phyloP scores from a whole-genome alignment of 768 basidiomycete genomes.

The Gyrodon lividus region DNA sequence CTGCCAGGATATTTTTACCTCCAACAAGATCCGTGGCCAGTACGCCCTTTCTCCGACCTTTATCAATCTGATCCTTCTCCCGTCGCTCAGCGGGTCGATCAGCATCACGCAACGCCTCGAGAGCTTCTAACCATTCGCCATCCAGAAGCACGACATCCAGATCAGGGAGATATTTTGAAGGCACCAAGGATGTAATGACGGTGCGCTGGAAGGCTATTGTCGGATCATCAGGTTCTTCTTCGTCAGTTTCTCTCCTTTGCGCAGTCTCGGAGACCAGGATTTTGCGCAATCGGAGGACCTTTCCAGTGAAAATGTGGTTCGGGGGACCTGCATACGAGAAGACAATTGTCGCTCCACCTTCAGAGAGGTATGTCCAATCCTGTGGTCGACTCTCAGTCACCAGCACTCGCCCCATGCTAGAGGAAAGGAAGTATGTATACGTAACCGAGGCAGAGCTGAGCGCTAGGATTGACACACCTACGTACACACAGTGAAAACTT shows the following conservation, averaged over 20 bases:
- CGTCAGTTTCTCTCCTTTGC: slow-evolving; percentile 26
- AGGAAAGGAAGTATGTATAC: too few relatives aligned
- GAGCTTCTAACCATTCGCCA: slow-evolving; percentile 55
- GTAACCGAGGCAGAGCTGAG: too few relatives aligned
- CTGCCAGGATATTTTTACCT: slow-evolving; percentile 53
- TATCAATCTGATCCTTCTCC: slow-evolving; percentile 58
- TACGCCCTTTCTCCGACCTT: slow-evolving; percentile 51
- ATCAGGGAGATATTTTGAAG: slow-evolving; percentile 55
- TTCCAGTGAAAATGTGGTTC: slow-evolving; percentile 53
- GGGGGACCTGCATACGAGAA: slow-evolving; percentile 72
- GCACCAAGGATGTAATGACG: slow-evolving; percentile 67
- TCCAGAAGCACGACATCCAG: slow-evolving; percentile 49
- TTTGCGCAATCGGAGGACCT: slow-evolving; percentile 80
- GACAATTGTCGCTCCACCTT: slow-evolving; percentile 91
- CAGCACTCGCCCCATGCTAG: slow-evolving; percentile 13
- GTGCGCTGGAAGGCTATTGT: slow-evolving; percentile 56
- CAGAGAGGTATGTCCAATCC: slow-evolving; percentile 85
- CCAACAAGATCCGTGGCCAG: slow-evolving; percentile 82
- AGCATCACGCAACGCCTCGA: slow-evolving; percentile 46
- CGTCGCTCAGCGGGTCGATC: slow-evolving; percentile 58
- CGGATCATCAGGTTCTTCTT: slow-evolving; percentile 39
- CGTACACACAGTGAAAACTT: too few relatives aligned
- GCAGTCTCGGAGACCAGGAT: slow-evolving; percentile 15
- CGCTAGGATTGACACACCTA: too few relatives aligned
- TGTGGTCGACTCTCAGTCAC: slow-evolving; percentile 32